Percentiles rank a stretch among this genome's conserved stretches.
These are phyloP conservation scores for Coemansia sp. DNA, from an alignment of 192 early-diverging fungal genomes.

Conservation along the genomic window DNA sequence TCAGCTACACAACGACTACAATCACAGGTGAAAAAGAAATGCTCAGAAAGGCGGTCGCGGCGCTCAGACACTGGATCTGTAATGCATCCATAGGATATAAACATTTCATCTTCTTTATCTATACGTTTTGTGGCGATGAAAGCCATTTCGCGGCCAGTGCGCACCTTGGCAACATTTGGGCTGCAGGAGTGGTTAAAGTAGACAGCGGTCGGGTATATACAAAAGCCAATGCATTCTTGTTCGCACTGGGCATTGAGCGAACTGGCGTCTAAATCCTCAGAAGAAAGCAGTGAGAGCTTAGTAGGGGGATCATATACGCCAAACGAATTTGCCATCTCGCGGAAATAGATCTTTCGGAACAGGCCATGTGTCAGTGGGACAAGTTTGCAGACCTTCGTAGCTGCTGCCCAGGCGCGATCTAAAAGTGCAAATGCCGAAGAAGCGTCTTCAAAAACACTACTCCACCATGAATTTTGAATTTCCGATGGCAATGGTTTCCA, in stretches of 20 bases:
- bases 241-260: slow-evolving; percentile 15
- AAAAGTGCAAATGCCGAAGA: slow-evolving; percentile 26
- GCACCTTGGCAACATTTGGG: slow-evolving; percentile 56
- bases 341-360: slow-evolving; percentile 58
- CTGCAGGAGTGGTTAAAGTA: slow-evolving; percentile 70
- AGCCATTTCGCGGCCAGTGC: slow-evolving; percentile 46
- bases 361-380: slow-evolving; percentile 21
- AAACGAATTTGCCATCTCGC: slow-evolving; percentile 69
- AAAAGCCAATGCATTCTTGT: slow-evolving; percentile 57
- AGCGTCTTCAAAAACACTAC: slow-evolving; percentile 12
- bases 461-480: slow-evolving; percentile 28
- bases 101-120: slow-evolving; percentile 57
- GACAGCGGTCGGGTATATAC: slow-evolving; percentile 61
- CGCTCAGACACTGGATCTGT: slow-evolving; percentile 40
- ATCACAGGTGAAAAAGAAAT: slow-evolving; percentile 63
- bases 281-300: slow-evolving; percentile 14
- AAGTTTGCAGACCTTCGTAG: neutral
- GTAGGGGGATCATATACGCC: slow-evolving; percentile 59
- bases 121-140: slow-evolving; percentile 53
- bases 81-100: slow-evolving; percentile 64
- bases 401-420: slow-evolving; percentile 13
- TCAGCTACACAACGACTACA: slow-evolving; percentile 54
- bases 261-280: neutral
- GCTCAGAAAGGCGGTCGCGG: slow-evolving; percentile 46
- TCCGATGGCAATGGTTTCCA: slow-evolving; percentile 9